phyloP scores from a whole-genome alignment of 2,329 filamentous ascomycete genomes.

The Aspergillus viridinutans region DNA sequence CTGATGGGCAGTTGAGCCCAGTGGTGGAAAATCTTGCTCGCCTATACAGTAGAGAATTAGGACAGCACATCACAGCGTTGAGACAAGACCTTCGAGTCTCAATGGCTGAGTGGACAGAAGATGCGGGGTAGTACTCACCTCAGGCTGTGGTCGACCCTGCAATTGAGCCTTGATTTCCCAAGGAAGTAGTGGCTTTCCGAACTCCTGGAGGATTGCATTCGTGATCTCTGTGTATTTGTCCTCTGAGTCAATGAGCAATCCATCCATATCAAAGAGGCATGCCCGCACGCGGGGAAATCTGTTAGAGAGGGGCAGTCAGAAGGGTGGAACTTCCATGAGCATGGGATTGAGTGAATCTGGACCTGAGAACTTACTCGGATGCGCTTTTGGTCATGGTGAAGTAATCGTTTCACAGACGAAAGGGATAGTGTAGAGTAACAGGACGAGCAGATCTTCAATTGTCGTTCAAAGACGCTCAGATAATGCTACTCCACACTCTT shows the following conservation, averaged over 20 bases:
- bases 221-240: constrained; percentile 81
- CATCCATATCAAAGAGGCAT: constrained; percentile 98
- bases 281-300: constrained; percentile 78
- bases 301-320: constrained; percentile 1
- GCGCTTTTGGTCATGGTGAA: neutral
- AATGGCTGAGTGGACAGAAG: neutral
- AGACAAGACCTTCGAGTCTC: neutral
- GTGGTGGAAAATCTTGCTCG: constrained; percentile 62
- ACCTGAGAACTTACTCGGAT: neutral
- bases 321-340: neutral
- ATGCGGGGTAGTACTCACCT: constrained; percentile 33
- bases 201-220: constrained; percentile 74
- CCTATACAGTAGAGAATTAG: constrained; percentile 31
- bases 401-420: neutral
- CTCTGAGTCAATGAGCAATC: constrained; percentile 88
- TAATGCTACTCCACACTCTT: neutral
- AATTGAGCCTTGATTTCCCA: constrained; percentile 93
- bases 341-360: neutral
- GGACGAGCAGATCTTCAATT: neutral
- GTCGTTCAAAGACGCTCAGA: neutral
- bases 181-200: constrained; percentile 70
- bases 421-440: neutral
- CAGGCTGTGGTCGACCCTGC: constrained; percentile 60
- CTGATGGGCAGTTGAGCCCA: constrained; percentile 85
- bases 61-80: neutral